A percentile compares a stretch with the other conserved stretches of the same genome.
Evolutionary conservation across 192 early-diverging fungal genomes (phyloP).

Genomic region (Obelidium mucronatum): DNA sequence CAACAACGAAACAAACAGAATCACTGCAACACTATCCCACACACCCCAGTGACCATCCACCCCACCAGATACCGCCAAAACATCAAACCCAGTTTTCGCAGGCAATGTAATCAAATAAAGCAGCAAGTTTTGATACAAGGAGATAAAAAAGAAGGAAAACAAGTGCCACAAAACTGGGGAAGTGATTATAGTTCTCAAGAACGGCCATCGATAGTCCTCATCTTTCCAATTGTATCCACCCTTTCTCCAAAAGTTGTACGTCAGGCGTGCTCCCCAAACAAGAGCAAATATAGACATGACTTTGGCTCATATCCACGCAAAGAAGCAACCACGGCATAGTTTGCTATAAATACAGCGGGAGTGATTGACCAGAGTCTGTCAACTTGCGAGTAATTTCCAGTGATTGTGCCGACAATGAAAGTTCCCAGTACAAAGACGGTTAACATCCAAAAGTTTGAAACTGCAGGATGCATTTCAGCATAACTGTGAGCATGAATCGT

Average conservation of each 20-base stretch:
- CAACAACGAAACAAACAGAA: constrained; percentile 56
- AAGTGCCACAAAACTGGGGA: constrained; percentile 60
- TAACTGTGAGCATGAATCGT: too few relatives aligned
- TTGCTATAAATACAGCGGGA: constrained; percentile 67
- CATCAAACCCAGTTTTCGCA: constrained; percentile 31
- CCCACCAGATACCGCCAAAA: not conserved
- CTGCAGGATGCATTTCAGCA: constrained; percentile 11
- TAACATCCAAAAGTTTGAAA: not conserved
- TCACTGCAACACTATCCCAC: constrained; percentile 54
- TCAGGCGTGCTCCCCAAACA: constrained; percentile 77
- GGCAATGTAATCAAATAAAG: constrained; percentile 67
- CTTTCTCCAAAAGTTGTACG: constrained; percentile 80
- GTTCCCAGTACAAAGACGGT: not conserved
- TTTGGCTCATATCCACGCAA: constrained; percentile 38
- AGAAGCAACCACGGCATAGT: constrained; percentile 50
- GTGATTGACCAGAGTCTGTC: constrained; percentile 83
- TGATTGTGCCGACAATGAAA: constrained; percentile 18
- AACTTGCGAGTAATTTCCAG: constrained; percentile 48
- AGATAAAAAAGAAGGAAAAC: constrained; percentile 77
- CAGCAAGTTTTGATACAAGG: constrained; percentile 75
- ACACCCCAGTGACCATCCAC: constrained; percentile 5
- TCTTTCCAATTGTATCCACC: constrained; percentile 35
- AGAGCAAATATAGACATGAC: constrained; percentile 55
- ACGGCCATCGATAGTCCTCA: constrained; percentile 52
- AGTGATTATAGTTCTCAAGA: constrained; percentile 43